Conservation (phyloP, 495 filamentous ascomycete genomes). For the Chaetomium fimeti region DNA sequence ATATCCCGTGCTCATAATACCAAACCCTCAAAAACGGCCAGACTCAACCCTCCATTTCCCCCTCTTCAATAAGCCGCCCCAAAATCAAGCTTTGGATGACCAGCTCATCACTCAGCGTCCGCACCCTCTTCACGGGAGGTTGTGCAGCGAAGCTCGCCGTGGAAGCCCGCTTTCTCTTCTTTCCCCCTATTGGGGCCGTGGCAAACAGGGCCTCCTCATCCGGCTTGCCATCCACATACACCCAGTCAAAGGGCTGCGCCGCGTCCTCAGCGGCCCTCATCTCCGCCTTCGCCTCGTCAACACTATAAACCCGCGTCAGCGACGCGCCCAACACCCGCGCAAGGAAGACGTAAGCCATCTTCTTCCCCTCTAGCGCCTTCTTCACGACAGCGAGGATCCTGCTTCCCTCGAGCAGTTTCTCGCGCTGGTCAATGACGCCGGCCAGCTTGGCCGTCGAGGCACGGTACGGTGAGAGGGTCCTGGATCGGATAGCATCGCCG, state of each 20-base stretch:
- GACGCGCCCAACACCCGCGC: constrained; percentile 74
- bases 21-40: not conserved
- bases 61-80: constrained; percentile 69
- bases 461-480: constrained; percentile 60
- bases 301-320: constrained; percentile 61
- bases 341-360: constrained; percentile 63
- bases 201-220: constrained; percentile 33
- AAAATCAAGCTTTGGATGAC: constrained; percentile 92
- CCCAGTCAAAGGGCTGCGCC: constrained; percentile 65
- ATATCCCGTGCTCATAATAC: not conserved
- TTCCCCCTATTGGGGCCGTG: constrained; percentile 25
- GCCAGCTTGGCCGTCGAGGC: constrained; percentile 56
- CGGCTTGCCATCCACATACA: constrained; percentile 66
- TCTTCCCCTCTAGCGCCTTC: constrained; percentile 59
- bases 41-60: constrained; percentile 38
- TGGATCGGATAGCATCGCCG: constrained; percentile 72
- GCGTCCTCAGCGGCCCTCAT: constrained; percentile 53
- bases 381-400: constrained; percentile 75
- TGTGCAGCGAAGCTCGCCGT: constrained; percentile 31
- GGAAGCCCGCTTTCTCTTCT: constrained; percentile 48
- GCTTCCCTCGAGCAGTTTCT: constrained; percentile 62
- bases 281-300: constrained; percentile 60
- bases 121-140: constrained; percentile 49
- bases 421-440: constrained; percentile 55
- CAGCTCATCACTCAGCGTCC: constrained; percentile 75